These are phyloP conservation scores for Xerocomellus chrysenteron DNA, from an alignment of 768 basidiomycete species.

Conservation along the genomic window DNA sequence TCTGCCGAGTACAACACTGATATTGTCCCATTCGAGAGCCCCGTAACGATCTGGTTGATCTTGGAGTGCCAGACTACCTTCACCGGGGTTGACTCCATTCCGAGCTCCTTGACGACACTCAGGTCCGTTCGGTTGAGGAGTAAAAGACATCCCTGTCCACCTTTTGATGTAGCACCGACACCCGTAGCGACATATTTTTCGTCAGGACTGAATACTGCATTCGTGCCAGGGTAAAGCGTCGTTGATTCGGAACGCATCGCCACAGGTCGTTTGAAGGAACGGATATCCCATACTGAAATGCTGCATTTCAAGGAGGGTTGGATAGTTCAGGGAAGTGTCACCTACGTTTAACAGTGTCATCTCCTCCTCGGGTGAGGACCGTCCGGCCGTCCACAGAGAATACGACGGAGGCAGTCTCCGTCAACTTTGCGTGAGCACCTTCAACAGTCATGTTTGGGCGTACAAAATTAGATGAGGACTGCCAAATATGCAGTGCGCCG, in stretches of 20 bases:
- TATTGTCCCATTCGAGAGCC: slow-evolving; percentile 84
- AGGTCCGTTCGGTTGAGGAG: slow-evolving; percentile 72
- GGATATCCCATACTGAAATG: slow-evolving; percentile 86
- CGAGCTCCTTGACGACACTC: slow-evolving; percentile 64
- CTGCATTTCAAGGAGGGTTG: slow-evolving; percentile 1
- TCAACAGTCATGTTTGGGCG: slow-evolving; percentile 85
- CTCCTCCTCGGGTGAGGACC: slow-evolving; percentile 86
- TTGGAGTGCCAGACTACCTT: slow-evolving; percentile 93
- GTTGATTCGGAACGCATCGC: slow-evolving; percentile 60
- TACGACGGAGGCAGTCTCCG: slow-evolving; percentile 81
- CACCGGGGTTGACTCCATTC: slow-evolving; percentile 78
- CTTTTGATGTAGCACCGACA: slow-evolving; percentile 63
- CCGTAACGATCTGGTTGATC: slow-evolving; percentile 94
- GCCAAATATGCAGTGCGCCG: slow-evolving; percentile 93
- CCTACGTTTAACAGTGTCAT: slow-evolving; percentile 94
- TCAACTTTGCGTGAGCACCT: slow-evolving; percentile 82
- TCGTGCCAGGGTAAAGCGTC: slow-evolving; percentile 89
- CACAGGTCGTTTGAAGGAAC: slow-evolving; percentile 87
- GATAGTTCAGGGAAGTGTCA: slow-evolving; percentile 20
- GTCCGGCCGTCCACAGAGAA: slow-evolving; percentile 89
- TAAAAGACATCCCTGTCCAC: slow-evolving; percentile 66
- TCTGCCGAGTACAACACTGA: slow-evolving; percentile 90
- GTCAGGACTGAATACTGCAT: slow-evolving; percentile 94
- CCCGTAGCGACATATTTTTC: slow-evolving; percentile 89
- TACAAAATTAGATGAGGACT: slow-evolving; percentile 88